phyloP scores from a whole-genome alignment of 345 rosid genomes.

The Syzygium jambos region DNA sequence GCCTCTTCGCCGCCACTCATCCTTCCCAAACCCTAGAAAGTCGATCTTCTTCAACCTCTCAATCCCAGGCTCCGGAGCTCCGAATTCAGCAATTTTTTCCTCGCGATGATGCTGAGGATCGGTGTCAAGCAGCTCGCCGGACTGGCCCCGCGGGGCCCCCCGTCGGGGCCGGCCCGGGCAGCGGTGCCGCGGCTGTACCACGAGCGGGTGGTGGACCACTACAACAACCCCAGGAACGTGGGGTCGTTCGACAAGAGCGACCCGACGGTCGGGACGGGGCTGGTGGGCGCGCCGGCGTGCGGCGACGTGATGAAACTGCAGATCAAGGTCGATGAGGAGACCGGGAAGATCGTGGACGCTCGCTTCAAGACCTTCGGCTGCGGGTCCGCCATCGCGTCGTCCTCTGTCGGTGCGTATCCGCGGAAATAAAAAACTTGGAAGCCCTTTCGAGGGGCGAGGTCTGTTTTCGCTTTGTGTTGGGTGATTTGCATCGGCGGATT shows the following conservation, averaged over 20 bases:
- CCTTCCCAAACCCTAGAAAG: neutral
- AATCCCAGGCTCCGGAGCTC: neutral
- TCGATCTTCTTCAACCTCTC: neutral
- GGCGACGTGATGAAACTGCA: slow-evolving; percentile 99
- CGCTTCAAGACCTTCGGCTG: slow-evolving; percentile 98
- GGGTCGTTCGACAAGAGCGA: slow-evolving; percentile 94
- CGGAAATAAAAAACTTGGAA: too few species aligned
- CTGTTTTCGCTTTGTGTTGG: neutral
- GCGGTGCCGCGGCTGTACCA: slow-evolving; percentile 49
- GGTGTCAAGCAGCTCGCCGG: slow-evolving; percentile 38
- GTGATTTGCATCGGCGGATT: neutral
- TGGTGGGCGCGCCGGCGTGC: slow-evolving; percentile 98
- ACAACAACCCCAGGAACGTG: slow-evolving; percentile 90
- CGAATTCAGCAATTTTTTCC: too few species aligned
- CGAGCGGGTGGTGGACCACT: slow-evolving; percentile 94
- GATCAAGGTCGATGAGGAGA: slow-evolving; percentile 78
- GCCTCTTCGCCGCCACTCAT: neutral
- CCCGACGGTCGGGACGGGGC: slow-evolving; percentile 77
- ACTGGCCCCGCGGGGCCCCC: slow-evolving; percentile 14
- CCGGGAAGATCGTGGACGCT: slow-evolving; percentile 82
- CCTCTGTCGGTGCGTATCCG: slow-evolving; percentile 61
- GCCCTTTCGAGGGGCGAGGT: neutral
- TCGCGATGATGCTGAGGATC: slow-evolving; percentile 36
- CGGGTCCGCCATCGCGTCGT: slow-evolving; percentile 96
- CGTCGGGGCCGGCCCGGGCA: slow-evolving; percentile 15